These are phyloP conservation scores for Nepenthes gracilis DNA, from an alignment of 148 eudicot genomes.

Conservation along the genomic window DNA sequence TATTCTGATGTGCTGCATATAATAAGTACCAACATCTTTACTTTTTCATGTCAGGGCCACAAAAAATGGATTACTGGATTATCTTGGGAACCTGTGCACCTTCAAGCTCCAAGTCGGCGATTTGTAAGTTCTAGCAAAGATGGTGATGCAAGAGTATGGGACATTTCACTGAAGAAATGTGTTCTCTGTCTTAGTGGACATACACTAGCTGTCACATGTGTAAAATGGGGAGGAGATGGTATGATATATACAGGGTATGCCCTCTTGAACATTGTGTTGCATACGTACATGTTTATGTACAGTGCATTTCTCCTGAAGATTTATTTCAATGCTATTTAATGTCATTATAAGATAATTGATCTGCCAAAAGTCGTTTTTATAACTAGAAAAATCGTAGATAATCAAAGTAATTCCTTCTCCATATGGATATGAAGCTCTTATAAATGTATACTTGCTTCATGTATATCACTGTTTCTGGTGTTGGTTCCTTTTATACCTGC, in stretches of 20 bases:
- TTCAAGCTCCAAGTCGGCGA: constrained; percentile 78
- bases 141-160: constrained; percentile 98
- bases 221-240: constrained; percentile 99
- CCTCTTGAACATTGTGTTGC: background rate
- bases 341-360: too few relatives aligned
- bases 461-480: too few relatives aligned
- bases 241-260: constrained; percentile 93
- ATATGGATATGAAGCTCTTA: too few relatives aligned
- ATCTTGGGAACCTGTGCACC: constrained; percentile 97
- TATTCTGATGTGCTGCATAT: too few relatives aligned
- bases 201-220: constrained; percentile 85
- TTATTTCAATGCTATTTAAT: too few relatives aligned
- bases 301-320: too few relatives aligned
- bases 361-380: too few relatives aligned
- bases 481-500: too few relatives aligned
- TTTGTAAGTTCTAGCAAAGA: constrained; percentile 97
- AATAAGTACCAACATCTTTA: background rate
- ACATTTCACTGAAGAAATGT: constrained; percentile 49
- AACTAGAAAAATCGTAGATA: too few relatives aligned
- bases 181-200: constrained; percentile 81
- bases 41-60: constrained; percentile 64
- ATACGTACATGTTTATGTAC: background rate
- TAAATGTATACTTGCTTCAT: too few relatives aligned
- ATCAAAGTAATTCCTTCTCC: too few relatives aligned
- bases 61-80: constrained; percentile 94